Evolutionary conservation across 768 basidiomycete species (phyloP), one percentile per base, ranked within the genome.

Genomic region (Tulasnella sp.): DNA sequence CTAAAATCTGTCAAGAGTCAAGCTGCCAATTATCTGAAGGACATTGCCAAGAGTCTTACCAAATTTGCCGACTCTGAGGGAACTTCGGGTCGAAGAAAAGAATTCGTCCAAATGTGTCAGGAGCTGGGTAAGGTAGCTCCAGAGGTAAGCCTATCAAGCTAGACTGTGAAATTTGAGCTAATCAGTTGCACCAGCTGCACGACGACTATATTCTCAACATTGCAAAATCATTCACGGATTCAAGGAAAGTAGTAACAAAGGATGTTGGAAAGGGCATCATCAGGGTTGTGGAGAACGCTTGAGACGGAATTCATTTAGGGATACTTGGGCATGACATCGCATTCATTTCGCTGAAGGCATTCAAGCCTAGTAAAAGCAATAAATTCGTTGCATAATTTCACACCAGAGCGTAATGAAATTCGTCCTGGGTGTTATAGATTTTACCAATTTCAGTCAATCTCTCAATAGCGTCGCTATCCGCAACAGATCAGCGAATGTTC

Each of bases 211-310:
- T 84, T 51, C 81, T 79, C 57, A 68, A 78, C 39, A 62, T 75
- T 51, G 69, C 69, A 19, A 64, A 40, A 41, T 24, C 39, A 6
- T 40, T 81, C 24, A 75, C 74, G 10, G 84, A 82, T 67, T 67
- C 84, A 3, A 77, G 80, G 35, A 83, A 75, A 63, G 83, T 78
- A 63, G 74, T 81, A 5, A 63, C 78, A 19, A 83, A 83, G 49
- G 84, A 83, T 24, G 67, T 79, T 35, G 78, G 76, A 25, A 85
- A 81, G 60, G 84, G 86, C 25, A 41, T 58, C 43, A 15, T 45
- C 37, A 31, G 54, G 28, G 43, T 51, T 13, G 20, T 51, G 5
- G 37, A 19, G 44, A 10, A 27, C 25, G 28, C 19, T 16, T 25
- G 12, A 19, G 37, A 35, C 34, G 12, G 34, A 16, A 35, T 12